Base-by-base conservation (phyloP, 2,329 filamentous ascomycete species). In the Apiospora sp. region DNA sequence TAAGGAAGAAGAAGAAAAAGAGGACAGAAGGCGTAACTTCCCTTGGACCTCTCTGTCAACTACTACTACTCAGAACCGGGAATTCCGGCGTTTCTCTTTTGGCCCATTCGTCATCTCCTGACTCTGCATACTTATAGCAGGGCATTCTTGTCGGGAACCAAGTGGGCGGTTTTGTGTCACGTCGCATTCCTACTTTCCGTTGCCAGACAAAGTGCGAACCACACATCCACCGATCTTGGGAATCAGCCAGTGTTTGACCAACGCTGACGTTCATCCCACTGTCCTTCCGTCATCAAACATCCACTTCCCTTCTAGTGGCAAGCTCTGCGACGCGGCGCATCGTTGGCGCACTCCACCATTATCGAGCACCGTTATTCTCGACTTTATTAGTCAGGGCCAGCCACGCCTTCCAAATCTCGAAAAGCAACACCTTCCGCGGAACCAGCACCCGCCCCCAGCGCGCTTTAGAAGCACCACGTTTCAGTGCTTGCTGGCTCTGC, bases 241-340 rank as follows among this genome's bases (percentile, higher is more conserved):
- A 41, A 41, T n/a, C 34, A 41, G 30, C 58, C 58, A 64, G 19
- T 64, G 58, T 64, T 64, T 64, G 58, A 41, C 58, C 58, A 64
- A 41, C 58, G 16, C 58, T n/a, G 19, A 64, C 58, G 19, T 64
- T 64, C 34, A 4, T 64, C 8, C 58, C 34, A 41, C 34, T n/a
- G 58, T 41, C 34, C 19, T 41, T 41, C 34, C 58, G 58, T 64
- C 58, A 64, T 64, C 58, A 64, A 64, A 64, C 58, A 64, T 41
- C 58, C 58, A 64, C 58, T 64, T 64, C 58, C n/a, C 16, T 19
- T 37, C 58, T 64, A 64, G 58, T 64, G 58, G 58, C 58, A 64
- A n/a, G 58, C 58, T 37, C 22, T 64, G 58, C 58, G 58, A 14
- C 58, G 58, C 58, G 19, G 58, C 34, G 58, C 58, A 64, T 64